Base-by-base conservation (phyloP, 2,329 filamentous ascomycete genomes). In the Proliferodiscus dingleyae region DNA sequence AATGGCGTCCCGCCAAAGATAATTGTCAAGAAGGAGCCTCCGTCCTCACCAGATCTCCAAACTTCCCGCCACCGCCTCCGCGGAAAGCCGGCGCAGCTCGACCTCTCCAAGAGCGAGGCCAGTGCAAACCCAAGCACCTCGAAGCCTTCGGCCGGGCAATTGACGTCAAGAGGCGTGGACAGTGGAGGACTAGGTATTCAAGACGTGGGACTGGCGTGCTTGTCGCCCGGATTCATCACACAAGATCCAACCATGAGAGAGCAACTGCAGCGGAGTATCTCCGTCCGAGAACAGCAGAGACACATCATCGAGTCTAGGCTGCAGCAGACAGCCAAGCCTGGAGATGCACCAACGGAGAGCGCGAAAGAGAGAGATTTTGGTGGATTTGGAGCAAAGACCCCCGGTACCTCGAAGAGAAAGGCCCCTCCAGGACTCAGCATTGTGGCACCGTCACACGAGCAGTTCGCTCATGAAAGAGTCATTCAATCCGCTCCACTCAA, bases 241-340 rank as follows among this genome's bases (percentile, higher is more conserved):
- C 87, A 97, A 59, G 89, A 98, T 66, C 91, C 93, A n/a, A 79
- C 86, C 16, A 94, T 96, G 89, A 85, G 93, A 63, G 89, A 95
- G 67, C 90, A 97, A 67, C 72, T 98, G 43, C 89, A 97, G 68
- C 82, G 91, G 57, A 97, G 93, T 67, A 81, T 96, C 67, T 89
- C 87, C 37, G 90, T 98, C 23, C 78, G 90, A 53, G 91, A 98
- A 57, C 89, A 95, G 64, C 93, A 98, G 67, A 79, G 91, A 56
- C 87, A 89, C 55, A 91, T 98, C 56, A 98, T 98, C 58, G 93
- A 97, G 68, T 83, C 88, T 28, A 81, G 93, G 61, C 71, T 91
- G 57, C 89, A 96, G 61, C 90, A 91, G 68, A 87, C 90, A 40
- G 87, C 85, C 16, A 91, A 91, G 59, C 83, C 82, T 64, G 84